phyloP scores from a whole-genome alignment of 371 early-diverging fungal species.

The Actinomortierella wolfii region DNA sequence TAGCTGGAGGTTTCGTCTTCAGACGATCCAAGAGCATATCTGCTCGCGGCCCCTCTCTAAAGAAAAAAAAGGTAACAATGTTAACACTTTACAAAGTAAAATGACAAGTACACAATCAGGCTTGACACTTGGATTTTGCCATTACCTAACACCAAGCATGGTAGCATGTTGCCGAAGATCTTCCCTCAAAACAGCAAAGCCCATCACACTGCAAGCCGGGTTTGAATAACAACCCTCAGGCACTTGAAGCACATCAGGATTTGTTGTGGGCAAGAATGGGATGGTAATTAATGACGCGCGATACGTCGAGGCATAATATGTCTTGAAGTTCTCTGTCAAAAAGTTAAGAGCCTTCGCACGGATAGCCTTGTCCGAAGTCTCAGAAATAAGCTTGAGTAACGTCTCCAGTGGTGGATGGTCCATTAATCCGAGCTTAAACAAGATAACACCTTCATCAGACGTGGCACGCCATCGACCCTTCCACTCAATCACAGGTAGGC shows the following conservation, averaged over 20 bases:
- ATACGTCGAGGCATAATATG: slow-evolving; percentile 57
- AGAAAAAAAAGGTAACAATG: not conserved
- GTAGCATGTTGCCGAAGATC: slow-evolving; percentile 61
- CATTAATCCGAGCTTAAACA: slow-evolving; percentile 69
- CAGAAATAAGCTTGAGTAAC: slow-evolving; percentile 60
- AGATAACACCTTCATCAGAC: slow-evolving; percentile 64
- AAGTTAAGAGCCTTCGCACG: slow-evolving; percentile 65
- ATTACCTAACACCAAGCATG: slow-evolving; percentile 66
- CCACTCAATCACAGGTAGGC: slow-evolving; percentile 79
- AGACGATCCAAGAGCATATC: slow-evolving; percentile 54
- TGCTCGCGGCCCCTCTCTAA: slow-evolving; percentile 59
- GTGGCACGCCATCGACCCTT: slow-evolving; percentile 46
- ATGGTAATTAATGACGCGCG: slow-evolving; percentile 48
- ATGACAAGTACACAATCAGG: too few relatives aligned
- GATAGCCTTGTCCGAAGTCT: slow-evolving; percentile 39
- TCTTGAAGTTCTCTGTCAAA: slow-evolving; percentile 73
- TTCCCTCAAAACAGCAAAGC: slow-evolving; percentile 65
- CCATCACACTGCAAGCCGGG: slow-evolving; percentile 64
- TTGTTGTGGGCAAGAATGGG: slow-evolving; percentile 70
- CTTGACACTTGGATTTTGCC: too few relatives aligned
- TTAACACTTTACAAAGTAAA: too few relatives aligned
- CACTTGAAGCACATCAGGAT: slow-evolving; percentile 47
- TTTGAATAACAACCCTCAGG: slow-evolving; percentile 72
- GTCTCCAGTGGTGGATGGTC: slow-evolving; percentile 57
- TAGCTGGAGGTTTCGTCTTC: slow-evolving; percentile 45